phyloP scores from a whole-genome alignment of 306 rosid species.

The Cucurbita pepo region DNA sequence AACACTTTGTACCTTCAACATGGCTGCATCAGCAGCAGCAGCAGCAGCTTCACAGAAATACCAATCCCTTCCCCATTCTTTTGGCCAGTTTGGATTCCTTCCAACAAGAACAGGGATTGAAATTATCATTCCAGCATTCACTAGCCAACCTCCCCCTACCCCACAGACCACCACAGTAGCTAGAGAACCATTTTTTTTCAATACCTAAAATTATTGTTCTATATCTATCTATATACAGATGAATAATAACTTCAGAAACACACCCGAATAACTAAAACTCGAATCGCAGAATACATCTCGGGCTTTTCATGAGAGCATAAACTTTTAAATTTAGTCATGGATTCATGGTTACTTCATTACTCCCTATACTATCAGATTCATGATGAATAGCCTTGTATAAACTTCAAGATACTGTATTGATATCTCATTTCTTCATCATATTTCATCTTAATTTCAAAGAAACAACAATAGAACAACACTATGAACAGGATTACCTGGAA shows the following conservation, averaged over 20 bases:
- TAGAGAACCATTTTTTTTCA: slow-evolving; percentile 15
- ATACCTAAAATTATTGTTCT: slow-evolving; percentile 4
- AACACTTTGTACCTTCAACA: slow-evolving; percentile 16
- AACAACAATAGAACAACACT: not conserved
- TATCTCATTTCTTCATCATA: not conserved
- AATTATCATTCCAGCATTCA: slow-evolving; percentile 24
- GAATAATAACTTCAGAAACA: not conserved
- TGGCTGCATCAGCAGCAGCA: slow-evolving; percentile 19
- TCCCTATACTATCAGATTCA: not conserved
- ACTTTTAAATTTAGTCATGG: not conserved
- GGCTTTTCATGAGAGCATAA: not conserved
- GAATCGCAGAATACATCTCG: not conserved
- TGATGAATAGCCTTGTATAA: not conserved
- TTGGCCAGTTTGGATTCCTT: slow-evolving; percentile 23
- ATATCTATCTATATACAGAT: not conserved
- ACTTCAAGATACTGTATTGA: not conserved
- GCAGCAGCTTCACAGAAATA: slow-evolving; percentile 16
- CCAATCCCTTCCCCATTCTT: slow-evolving; percentile 28
- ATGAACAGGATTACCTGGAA: slow-evolving; percentile 15
- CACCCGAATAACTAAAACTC: not conserved
- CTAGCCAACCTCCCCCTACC: slow-evolving; percentile 25
- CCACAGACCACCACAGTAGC: slow-evolving; percentile 25
- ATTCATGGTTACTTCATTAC: not conserved
- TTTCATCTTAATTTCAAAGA: not conserved
- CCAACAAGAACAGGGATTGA: slow-evolving; percentile 17